Conservation (phyloP, 495 filamentous ascomycete species). For the Mytilinidion resinicola region DNA sequence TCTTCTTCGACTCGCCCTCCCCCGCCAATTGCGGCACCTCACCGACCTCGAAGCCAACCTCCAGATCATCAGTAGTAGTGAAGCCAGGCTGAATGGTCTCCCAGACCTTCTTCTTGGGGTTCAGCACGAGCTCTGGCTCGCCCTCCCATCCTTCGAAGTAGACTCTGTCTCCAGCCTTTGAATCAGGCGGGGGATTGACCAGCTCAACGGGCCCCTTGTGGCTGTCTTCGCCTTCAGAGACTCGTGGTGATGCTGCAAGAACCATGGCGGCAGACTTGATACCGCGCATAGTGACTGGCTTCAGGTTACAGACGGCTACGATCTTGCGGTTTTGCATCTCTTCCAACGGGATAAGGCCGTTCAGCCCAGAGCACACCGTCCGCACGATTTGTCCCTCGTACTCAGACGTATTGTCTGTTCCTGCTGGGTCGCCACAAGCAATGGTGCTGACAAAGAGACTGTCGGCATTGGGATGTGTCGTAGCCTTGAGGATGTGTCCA, state of each 20-base stretch:
- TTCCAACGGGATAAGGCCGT: conserved; percentile 82
- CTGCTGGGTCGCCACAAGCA: conserved; percentile 81
- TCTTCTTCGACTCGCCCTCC: conserved; percentile 44
- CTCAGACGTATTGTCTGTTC: conserved; percentile 79
- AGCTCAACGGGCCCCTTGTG: conserved; percentile 91
- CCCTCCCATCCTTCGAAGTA: conserved; percentile 91
- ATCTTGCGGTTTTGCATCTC: conserved; percentile 97
- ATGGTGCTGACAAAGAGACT: conserved; percentile 95
- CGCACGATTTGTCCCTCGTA: conserved; percentile 82
- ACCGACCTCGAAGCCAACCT: conserved; percentile 69
- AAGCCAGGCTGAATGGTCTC: conserved; percentile 93
- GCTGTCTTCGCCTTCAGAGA: conserved; percentile 70
- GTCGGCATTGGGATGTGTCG: conserved; percentile 94
- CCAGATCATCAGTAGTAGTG: conserved; percentile 68
- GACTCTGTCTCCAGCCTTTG: conserved; percentile 75
- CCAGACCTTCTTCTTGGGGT: conserved; percentile 99
- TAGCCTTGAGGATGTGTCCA: conserved; percentile 91
- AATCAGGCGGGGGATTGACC: conserved; percentile 73
- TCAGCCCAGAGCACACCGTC: conserved; percentile 93
- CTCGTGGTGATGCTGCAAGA: conserved; percentile 78
- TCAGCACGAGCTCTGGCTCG: conserved; percentile 84
- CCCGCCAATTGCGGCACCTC: conserved; percentile 56
- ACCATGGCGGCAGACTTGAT: conserved; percentile 97
- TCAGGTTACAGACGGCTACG: conserved; percentile 91
- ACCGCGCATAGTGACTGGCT: conserved; percentile 97